Conservation (phyloP, 2,329 filamentous ascomycete species). For the Diplodia sapinea region DNA sequence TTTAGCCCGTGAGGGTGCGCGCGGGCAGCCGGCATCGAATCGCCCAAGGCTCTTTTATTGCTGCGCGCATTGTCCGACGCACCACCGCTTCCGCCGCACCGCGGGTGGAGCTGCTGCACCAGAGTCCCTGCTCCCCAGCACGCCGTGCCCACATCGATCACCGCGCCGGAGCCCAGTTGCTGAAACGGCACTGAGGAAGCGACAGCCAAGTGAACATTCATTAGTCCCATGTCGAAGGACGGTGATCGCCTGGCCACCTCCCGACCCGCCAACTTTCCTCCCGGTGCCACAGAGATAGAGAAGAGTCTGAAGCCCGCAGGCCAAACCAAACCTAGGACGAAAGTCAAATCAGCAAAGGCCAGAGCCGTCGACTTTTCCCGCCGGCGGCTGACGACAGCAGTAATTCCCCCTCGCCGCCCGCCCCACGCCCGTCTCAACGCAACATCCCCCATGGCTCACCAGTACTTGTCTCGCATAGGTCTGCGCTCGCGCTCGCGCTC, state of each 20-base stretch:
- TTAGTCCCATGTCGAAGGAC: constrained; percentile 29
- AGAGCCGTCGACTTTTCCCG: constrained; percentile 9
- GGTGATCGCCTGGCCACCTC: constrained; percentile 20
- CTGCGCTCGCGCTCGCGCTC: constrained; percentile 31
- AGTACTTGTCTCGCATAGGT: constrained; percentile 31
- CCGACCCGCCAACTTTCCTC: constrained; percentile 16
- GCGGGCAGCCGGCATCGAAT: constrained; percentile 2
- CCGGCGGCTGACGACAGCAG: constrained; percentile 15
- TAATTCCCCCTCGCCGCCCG: constrained; percentile 25
- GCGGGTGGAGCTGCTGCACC: constrained; percentile 21
- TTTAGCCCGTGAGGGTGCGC: constrained; percentile 14
- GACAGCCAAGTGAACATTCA: constrained; percentile 29
- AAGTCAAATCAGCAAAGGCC: constrained; percentile 29
- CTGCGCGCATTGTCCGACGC: constrained; percentile 7
- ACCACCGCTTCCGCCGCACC: constrained; percentile 20
- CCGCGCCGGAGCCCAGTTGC: constrained; percentile 28
- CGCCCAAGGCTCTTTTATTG: constrained; percentile 19
- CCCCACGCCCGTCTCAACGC: constrained; percentile 15
- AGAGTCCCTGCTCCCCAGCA: constrained; percentile 21
- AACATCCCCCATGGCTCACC: constrained; percentile 31
- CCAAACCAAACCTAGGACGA: constrained; percentile 26
- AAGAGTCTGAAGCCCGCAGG: constrained; percentile 31
- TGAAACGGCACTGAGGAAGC: constrained; percentile 33
- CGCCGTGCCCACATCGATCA: constrained; percentile 26
- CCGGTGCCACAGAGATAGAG: constrained; percentile 29